A percentile compares a stretch with the other conserved stretches of the same genome.
phyloP scores from a whole-genome alignment of 768 basidiomycete species.

The Lepiota venenata region DNA sequence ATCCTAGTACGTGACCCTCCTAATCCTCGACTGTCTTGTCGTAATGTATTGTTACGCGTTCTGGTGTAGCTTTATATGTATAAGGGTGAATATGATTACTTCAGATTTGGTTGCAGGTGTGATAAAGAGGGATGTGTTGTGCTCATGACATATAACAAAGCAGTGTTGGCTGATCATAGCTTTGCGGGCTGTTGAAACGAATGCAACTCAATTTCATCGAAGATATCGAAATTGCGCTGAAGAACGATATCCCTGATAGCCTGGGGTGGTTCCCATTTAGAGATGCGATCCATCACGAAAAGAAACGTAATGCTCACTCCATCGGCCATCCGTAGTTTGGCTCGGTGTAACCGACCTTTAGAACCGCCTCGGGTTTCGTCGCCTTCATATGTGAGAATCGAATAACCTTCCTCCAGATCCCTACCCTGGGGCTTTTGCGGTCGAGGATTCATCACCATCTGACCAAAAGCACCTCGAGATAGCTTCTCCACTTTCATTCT shows the following conservation, averaged over 20 bases:
- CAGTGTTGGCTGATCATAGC: slow-evolving; percentile 20
- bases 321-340: slow-evolving; percentile 42
- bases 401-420: slow-evolving; percentile 38
- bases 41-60: slow-evolving; percentile 3
- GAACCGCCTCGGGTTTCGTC: slow-evolving; percentile 66
- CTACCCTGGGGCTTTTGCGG: slow-evolving; percentile 25
- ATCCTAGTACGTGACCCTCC: background rate
- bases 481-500: slow-evolving; percentile 41
- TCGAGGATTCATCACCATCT: slow-evolving; percentile 55
- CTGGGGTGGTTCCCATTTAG: slow-evolving; percentile 26
- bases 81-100: background rate
- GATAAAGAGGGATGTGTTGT: background rate
- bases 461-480: slow-evolving; percentile 55
- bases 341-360: slow-evolving; percentile 58
- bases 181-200: slow-evolving; percentile 25
- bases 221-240: slow-evolving; percentile 65
- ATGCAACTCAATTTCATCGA: slow-evolving; percentile 45
- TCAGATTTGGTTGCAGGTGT: background rate
- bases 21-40: background rate
- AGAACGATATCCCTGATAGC: slow-evolving; percentile 47
- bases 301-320: slow-evolving; percentile 37
- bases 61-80: background rate
- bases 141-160: background rate
- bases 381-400: slow-evolving; percentile 61
- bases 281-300: background rate